Evolutionary conservation across 768 basidiomycete genomes (phyloP).

Genomic region (Tricholoma sp.): DNA sequence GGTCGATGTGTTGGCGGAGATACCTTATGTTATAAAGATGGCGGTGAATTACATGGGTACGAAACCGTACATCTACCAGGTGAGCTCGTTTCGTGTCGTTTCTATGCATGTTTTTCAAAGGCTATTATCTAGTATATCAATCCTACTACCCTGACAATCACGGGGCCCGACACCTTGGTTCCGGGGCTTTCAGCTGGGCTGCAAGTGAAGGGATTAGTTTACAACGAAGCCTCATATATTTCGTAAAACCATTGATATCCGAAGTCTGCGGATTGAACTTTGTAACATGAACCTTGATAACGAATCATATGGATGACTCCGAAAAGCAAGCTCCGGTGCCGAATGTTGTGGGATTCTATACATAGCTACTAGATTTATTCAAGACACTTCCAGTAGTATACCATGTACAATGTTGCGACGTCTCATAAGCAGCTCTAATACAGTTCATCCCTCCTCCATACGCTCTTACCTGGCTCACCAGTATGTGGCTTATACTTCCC

Average conservation of each 20-base stretch:
- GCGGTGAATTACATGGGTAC: conserved; percentile 92
- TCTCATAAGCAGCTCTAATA: conserved; percentile 25
- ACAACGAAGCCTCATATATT: conserved; percentile 90
- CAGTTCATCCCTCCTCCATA: conserved; percentile 6
- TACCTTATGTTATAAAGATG: conserved; percentile 83
- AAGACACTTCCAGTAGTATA: too few species aligned
- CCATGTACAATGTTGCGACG: conserved; percentile 54
- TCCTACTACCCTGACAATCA: conserved; percentile 37
- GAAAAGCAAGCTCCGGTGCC: not conserved
- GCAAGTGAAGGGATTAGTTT: conserved; percentile 65
- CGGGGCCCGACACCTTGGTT: conserved; percentile 34
- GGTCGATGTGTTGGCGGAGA: conserved; percentile 90
- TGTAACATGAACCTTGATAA: not conserved
- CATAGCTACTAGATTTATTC: too few species aligned
- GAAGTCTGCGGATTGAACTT: too few species aligned
- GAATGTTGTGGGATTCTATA: not conserved
- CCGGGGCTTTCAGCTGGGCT: conserved; percentile 36
- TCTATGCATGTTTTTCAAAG: conserved; percentile 5
- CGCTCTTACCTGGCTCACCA: not conserved
- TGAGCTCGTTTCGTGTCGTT: conserved; percentile 33
- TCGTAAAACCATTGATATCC: conserved; percentile 29
- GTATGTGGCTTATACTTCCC: not conserved
- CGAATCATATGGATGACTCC: not conserved
- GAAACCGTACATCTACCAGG: conserved; percentile 94
- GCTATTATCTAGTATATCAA: conserved; percentile 38